A percentile compares a stretch with the other conserved stretches of the same genome.
phyloP scores from a whole-genome alignment of 2,329 filamentous ascomycete species.

The Colletotrichum sp. region DNA sequence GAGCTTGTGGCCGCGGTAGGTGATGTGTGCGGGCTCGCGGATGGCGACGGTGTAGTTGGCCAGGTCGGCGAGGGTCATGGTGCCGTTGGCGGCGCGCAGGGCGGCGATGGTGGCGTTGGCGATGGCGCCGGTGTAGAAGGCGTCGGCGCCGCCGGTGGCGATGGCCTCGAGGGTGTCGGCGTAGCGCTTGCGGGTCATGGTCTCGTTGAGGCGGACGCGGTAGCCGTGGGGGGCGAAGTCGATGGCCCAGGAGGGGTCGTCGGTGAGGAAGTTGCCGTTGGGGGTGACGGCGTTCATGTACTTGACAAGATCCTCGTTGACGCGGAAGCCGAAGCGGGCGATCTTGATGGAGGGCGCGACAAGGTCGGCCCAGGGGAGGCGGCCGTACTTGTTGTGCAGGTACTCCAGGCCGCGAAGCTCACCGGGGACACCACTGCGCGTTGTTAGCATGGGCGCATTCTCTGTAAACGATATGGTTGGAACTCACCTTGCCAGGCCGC shows the following conservation, averaged over 20 bases:
- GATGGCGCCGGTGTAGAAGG: constrained; percentile 73
- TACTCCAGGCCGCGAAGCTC: constrained; percentile 77
- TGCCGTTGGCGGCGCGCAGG: constrained; percentile 68
- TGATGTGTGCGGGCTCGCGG: constrained; percentile 64
- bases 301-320: constrained; percentile 72
- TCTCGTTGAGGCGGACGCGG: constrained; percentile 70
- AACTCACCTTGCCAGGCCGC: constrained; percentile 75
- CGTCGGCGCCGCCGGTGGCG: constrained; percentile 67
- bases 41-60: constrained; percentile 73
- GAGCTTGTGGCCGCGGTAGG: constrained; percentile 74
- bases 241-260: constrained; percentile 77
- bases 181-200: constrained; percentile 75
- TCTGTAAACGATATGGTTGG: rapidly evolving
- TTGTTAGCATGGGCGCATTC: background rate
- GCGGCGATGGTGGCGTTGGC: constrained; percentile 73
- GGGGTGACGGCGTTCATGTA: constrained; percentile 64
- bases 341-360: constrained; percentile 74
- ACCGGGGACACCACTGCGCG: constrained; percentile 65
- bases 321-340: constrained; percentile 74
- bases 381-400: constrained; percentile 72
- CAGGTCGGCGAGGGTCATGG: constrained; percentile 77
- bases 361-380: constrained; percentile 68
- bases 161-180: constrained; percentile 76
- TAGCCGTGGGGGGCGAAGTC: constrained; percentile 84
- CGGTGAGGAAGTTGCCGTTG: constrained; percentile 66